Percentiles rank a stretch among this genome's conserved stretches.
Evolutionary conservation across 2,329 filamentous ascomycete species (phyloP).

Genomic region (Fonsecaea erecta): DNA sequence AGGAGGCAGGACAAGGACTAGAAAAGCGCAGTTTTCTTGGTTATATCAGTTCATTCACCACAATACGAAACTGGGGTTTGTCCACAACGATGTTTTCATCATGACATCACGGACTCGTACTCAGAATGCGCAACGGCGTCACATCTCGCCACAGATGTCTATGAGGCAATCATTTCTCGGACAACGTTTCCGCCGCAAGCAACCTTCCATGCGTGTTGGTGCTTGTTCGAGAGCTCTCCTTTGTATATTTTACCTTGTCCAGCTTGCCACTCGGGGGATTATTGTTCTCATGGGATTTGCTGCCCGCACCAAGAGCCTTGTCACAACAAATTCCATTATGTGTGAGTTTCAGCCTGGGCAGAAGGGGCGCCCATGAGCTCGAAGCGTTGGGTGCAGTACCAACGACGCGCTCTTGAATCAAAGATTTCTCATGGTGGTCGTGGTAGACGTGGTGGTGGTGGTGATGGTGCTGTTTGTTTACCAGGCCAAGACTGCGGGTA

Average conservation of each 20-base stretch:
- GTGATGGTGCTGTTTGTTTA: neutral
- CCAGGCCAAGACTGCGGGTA: neutral
- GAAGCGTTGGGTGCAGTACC: neutral
- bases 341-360: neutral
- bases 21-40: neutral
- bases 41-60: neutral
- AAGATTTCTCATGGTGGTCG: neutral
- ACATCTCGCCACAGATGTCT: neutral
- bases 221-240: neutral
- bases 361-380: neutral
- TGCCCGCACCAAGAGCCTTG: neutral
- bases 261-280: neutral
- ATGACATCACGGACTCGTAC: conserved; percentile 31
- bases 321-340: neutral
- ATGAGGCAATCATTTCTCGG: conserved; percentile 12
- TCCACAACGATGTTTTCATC: conserved; percentile 26
- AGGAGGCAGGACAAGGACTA: neutral
- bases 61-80: conserved; percentile 2
- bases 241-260: neutral
- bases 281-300: neutral
- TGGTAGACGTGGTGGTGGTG: too few relatives aligned
- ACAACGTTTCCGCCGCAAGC: neutral
- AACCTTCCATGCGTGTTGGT: neutral
- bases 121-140: neutral
- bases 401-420: neutral